A percentile compares a stretch with the other conserved stretches of the same genome.
These are phyloP conservation scores for Besnoitia besnoiti DNA, from an alignment of 169 alveolate genomes.

Conservation along the genomic window DNA sequence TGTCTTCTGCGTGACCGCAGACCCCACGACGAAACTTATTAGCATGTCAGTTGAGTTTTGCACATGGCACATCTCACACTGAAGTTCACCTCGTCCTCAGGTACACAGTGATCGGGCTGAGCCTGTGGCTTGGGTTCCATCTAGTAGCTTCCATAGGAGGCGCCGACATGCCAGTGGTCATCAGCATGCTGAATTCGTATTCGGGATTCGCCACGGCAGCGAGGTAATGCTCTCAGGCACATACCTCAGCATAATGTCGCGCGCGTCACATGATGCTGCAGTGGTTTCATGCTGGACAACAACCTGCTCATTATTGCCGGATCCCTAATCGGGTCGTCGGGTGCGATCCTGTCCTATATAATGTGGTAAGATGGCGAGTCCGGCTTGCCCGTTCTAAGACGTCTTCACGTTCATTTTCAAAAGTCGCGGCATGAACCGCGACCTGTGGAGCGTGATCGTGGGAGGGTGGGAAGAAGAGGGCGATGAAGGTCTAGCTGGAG, in stretches of 20 bases:
- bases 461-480: slow-evolving; percentile 89
- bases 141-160: slow-evolving; percentile 92
- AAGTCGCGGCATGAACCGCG: slow-evolving; percentile 91
- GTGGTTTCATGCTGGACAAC: slow-evolving; percentile 86
- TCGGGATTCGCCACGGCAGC: slow-evolving; percentile 94
- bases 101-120: slow-evolving; percentile 54
- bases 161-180: slow-evolving; percentile 96
- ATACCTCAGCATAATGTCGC: background rate
- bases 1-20: slow-evolving; percentile 52
- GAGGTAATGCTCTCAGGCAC: slow-evolving; percentile 63
- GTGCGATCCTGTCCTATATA: slow-evolving; percentile 93
- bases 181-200: slow-evolving; percentile 92
- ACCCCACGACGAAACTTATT: slow-evolving; percentile 47
- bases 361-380: slow-evolving; percentile 85
- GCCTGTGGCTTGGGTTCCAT: slow-evolving; percentile 85
- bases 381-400: background rate
- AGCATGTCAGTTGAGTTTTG: slow-evolving; percentile 46
- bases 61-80: background rate
- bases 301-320: slow-evolving; percentile 92
- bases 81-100: background rate
- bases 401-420: background rate
- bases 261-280: background rate
- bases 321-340: slow-evolving; percentile 94
- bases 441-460: slow-evolving; percentile 84
- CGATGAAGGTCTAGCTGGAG: slow-evolving; percentile 68